Conservation (phyloP, 371 early-diverging fungal genomes). For the Umbelopsis sp. region DNA sequence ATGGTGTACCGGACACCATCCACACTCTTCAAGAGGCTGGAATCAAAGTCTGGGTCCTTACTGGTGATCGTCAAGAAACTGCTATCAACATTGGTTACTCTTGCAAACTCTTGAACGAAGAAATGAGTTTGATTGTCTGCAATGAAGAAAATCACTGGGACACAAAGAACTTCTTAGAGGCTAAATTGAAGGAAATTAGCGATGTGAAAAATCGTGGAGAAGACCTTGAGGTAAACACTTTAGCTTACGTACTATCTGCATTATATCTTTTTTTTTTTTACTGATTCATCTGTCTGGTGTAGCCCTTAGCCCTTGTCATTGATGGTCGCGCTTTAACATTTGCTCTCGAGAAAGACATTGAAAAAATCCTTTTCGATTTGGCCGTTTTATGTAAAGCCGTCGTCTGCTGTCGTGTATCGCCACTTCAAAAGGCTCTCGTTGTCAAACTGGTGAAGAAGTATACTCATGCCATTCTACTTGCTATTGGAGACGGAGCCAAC, state of each 20-base stretch:
- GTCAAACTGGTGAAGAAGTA: constrained; percentile 86
- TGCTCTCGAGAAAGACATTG: constrained; percentile 73
- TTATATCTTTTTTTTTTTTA: neutral
- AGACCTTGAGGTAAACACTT: constrained; percentile 54
- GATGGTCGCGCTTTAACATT: constrained; percentile 73
- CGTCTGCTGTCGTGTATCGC: constrained; percentile 93
- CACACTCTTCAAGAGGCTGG: constrained; percentile 94
- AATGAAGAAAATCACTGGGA: constrained; percentile 82
- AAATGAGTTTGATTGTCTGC: constrained; percentile 83
- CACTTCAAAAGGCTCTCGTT: constrained; percentile 94
- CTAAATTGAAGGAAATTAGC: constrained; percentile 73
- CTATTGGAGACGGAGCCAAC: constrained; percentile 98
- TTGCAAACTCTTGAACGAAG: constrained; percentile 86
- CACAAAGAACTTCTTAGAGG: constrained; percentile 77
- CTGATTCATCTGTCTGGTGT: constrained; percentile 14
- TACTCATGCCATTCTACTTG: constrained; percentile 76
- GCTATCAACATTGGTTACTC: constrained; percentile 93
- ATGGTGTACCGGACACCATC: constrained; percentile 97
- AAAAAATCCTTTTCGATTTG: constrained; percentile 74
- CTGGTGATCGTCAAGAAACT: constrained; percentile 94
- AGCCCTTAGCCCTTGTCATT: constrained; percentile 73
- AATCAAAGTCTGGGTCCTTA: constrained; percentile 96
- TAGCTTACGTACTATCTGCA: neutral
- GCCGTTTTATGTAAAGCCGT: constrained; percentile 84
- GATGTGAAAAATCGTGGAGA: constrained; percentile 57